Evolutionary conservation across 2,329 filamentous ascomycete species (phyloP).

Genomic region (Niveomyces coronatus): DNA sequence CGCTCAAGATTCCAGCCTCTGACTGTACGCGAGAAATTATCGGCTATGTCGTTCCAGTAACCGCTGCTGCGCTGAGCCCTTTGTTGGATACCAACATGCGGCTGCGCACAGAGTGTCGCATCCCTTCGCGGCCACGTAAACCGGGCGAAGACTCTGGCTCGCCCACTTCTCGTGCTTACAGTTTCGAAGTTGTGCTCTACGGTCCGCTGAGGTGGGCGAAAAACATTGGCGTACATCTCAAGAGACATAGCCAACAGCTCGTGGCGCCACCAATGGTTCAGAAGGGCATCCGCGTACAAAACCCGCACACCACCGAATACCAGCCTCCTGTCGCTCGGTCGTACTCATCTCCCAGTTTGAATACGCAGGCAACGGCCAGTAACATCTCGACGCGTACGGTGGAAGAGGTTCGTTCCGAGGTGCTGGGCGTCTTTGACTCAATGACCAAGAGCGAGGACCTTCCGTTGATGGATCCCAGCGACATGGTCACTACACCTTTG

Average conservation of each 20-base stretch:
- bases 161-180: constrained; percentile 48
- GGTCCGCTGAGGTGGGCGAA: constrained; percentile 57
- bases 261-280: constrained; percentile 55
- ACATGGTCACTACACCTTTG: constrained; percentile 53
- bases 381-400: constrained; percentile 47
- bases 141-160: constrained; percentile 55
- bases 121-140: constrained; percentile 55
- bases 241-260: constrained; percentile 55
- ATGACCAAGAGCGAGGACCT: constrained; percentile 67
- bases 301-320: constrained; percentile 57
- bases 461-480: constrained; percentile 58
- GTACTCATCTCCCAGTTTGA: constrained; percentile 20
- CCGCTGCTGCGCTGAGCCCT: constrained; percentile 57
- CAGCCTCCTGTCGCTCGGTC: constrained; percentile 29
- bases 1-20: constrained; percentile 56
- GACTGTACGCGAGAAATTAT: constrained; percentile 65
- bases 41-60: constrained; percentile 61
- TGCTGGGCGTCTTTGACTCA: constrained; percentile 79
- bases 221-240: constrained; percentile 56
- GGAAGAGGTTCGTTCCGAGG: constrained; percentile 78
- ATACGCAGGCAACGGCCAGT: constrained; percentile 11
- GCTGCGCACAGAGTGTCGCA: constrained; percentile 61
- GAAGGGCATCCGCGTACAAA: constrained; percentile 59
- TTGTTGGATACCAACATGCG: constrained; percentile 59
- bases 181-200: constrained; percentile 67